phyloP scores from a whole-genome alignment of 345 rosid genomes.

The Citrus unshiu region DNA sequence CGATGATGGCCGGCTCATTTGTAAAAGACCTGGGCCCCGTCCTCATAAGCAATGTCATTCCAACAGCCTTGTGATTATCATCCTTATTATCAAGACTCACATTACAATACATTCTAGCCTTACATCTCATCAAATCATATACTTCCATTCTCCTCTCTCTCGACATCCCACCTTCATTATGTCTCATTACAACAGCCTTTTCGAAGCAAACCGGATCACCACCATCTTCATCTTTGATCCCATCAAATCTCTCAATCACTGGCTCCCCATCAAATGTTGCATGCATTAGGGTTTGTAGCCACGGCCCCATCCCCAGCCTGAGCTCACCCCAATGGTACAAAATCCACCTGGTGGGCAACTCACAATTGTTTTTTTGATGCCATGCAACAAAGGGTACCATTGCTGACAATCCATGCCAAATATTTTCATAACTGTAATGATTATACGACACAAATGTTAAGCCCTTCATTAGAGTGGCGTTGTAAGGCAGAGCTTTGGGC shows the following conservation, averaged over 20 bases:
- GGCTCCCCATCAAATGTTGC: conserved; percentile 42
- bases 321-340: conserved; percentile 76
- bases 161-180: conserved; percentile 76
- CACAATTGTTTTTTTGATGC: conserved; percentile 48
- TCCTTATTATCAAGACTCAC: conserved; percentile 17
- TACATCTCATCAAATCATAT: conserved; percentile 56
- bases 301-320: conserved; percentile 43
- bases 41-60: conserved; percentile 70
- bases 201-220: conserved; percentile 54
- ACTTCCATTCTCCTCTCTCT: conserved; percentile 57
- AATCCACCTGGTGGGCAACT: conserved; percentile 52
- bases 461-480: conserved; percentile 48
- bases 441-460: conserved; percentile 66
- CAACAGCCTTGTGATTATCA: conserved; percentile 16
- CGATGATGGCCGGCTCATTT: conserved; percentile 46
- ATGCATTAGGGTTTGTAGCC: conserved; percentile 40
- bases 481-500: conserved; percentile 52
- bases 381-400: conserved; percentile 60
- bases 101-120: conserved; percentile 52
- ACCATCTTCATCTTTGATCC: conserved; percentile 6
- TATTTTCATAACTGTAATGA: conserved; percentile 57
- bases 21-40: conserved; percentile 67
- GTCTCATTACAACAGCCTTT: conserved; percentile 79
- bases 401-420: conserved; percentile 70
- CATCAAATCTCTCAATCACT: conserved; percentile 26